A percentile compares a stretch with the other conserved stretches of the same genome.
phyloP scores from a whole-genome alignment of 2,329 filamentous ascomycete species.

The Phyllosticta citrichinensis region DNA sequence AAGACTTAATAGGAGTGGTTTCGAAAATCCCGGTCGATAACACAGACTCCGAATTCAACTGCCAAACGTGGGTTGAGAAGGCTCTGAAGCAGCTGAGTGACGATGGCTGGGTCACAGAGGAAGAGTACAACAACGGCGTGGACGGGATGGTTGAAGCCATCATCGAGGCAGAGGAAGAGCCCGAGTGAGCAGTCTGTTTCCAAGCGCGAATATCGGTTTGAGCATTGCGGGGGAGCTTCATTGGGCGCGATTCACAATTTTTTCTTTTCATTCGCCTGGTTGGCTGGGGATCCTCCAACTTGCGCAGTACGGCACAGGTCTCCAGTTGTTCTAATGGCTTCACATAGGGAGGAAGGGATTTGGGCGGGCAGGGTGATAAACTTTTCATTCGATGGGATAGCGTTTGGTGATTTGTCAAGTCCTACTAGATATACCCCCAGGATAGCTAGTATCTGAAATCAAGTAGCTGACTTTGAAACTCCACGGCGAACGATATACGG shows the following conservation, averaged over 20 bases:
- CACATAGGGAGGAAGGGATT: background rate
- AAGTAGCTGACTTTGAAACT: background rate
- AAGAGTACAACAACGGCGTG: slow-evolving; percentile 5
- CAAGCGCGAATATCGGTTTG: too few relatives aligned
- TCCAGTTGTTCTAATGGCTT: background rate
- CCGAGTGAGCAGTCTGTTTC: background rate
- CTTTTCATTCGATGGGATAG: background rate
- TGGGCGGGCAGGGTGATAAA: background rate
- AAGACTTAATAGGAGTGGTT: background rate
- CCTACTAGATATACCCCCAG: background rate
- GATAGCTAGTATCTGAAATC: background rate
- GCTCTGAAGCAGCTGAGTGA: background rate
- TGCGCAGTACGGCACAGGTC: too few relatives aligned
- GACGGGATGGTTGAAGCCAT: slow-evolving; percentile 6
- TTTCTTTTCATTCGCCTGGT: too few relatives aligned
- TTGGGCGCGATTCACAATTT: too few relatives aligned
- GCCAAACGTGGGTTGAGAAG: slow-evolving; percentile 7
- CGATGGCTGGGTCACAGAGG: background rate
- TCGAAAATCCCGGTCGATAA: slow-evolving; percentile 1
- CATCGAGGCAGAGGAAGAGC: slow-evolving; percentile 5
- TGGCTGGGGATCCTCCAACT: too few relatives aligned
- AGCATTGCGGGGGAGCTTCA: too few relatives aligned
- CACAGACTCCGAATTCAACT: slow-evolving; percentile 5
- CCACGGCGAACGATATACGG: background rate
- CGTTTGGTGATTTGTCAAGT: background rate